A percentile compares a stretch with the other conserved stretches of the same genome.
These are phyloP conservation scores for Melampsora occidentalis DNA, from an alignment of 1,284 basidiomycete genomes.

Conservation along the genomic window DNA sequence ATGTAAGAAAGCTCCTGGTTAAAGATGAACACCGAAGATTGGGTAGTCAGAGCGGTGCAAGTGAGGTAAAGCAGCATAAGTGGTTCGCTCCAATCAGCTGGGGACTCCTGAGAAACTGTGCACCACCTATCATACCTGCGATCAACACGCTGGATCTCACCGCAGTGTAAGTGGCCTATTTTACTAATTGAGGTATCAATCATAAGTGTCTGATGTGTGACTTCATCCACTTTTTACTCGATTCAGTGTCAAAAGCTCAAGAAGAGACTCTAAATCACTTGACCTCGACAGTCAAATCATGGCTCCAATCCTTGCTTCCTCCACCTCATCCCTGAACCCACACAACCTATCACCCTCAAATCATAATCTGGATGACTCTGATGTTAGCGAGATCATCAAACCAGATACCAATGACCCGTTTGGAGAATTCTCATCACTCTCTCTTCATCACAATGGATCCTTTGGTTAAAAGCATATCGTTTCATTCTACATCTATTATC, in stretches of 20 bases:
- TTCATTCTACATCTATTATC: neutral
- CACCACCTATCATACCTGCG: conserved; percentile 69
- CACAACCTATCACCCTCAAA: neutral
- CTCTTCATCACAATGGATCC: conserved; percentile 26
- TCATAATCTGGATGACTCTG: neutral
- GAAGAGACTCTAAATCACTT: conserved; percentile 43
- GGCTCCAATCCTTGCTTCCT: neutral
- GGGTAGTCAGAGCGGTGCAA: conserved; percentile 88
- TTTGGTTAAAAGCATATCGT: conserved; percentile 1
- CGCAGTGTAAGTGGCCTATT: conserved; percentile 48
- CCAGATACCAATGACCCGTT: conserved; percentile 17
- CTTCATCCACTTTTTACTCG: conserved; percentile 8
- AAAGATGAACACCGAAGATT: conserved; percentile 87
- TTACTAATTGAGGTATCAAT: too few species aligned
- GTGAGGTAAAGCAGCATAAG: conserved; percentile 97
- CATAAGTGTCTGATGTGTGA: too few species aligned
- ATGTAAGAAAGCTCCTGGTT: conserved; percentile 81
- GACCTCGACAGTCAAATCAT: conserved; percentile 42
- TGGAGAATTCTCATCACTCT: conserved; percentile 26
- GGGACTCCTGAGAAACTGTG: conserved; percentile 88
- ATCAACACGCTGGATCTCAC: conserved; percentile 52
- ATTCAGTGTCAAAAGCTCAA: conserved; percentile 14
- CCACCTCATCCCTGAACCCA: neutral
- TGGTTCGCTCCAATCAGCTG: conserved; percentile 97
- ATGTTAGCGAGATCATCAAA: too few species aligned